phyloP scores from a whole-genome alignment of 1,139 yeast species.

The Debaryomyces sp. region DNA sequence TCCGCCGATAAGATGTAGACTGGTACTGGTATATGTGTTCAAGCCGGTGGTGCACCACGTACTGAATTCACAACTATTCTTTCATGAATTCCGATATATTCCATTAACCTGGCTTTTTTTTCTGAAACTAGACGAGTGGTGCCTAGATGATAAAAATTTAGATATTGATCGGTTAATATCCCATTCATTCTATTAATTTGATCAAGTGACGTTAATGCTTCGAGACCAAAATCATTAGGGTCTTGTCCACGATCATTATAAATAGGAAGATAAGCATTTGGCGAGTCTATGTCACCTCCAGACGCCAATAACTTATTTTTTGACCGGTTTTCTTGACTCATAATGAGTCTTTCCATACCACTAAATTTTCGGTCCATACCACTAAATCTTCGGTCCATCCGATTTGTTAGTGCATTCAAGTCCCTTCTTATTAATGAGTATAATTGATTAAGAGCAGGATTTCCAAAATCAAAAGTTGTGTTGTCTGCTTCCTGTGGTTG shows the following conservation, averaged over 20 bases:
- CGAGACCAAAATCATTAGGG: neutral
- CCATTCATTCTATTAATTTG: slow-evolving; percentile 6
- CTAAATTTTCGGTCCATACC: neutral
- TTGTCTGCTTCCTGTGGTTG: neutral
- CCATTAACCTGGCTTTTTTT: neutral
- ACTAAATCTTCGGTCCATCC: neutral
- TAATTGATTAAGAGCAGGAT: neutral
- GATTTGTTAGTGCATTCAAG: neutral
- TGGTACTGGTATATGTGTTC: neutral
- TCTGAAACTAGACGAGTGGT: neutral
- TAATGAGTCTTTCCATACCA: neutral
- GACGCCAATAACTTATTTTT: neutral
- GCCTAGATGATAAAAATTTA: neutral
- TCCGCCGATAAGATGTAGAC: neutral
- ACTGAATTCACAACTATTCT: neutral
- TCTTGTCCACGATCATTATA: slow-evolving; percentile 1
- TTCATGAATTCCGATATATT: neutral
- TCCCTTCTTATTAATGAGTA: neutral
- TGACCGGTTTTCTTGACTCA: neutral
- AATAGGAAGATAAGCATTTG: neutral
- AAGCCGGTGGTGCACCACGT: neutral
- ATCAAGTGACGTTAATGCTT: slow-evolving; percentile 1
- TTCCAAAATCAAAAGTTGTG: neutral
- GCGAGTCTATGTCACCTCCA: neutral
- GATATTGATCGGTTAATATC: neutral